Base-by-base conservation (phyloP, 2,329 filamentous ascomycete genomes). In the Cucurbitaria berberidis region DNA sequence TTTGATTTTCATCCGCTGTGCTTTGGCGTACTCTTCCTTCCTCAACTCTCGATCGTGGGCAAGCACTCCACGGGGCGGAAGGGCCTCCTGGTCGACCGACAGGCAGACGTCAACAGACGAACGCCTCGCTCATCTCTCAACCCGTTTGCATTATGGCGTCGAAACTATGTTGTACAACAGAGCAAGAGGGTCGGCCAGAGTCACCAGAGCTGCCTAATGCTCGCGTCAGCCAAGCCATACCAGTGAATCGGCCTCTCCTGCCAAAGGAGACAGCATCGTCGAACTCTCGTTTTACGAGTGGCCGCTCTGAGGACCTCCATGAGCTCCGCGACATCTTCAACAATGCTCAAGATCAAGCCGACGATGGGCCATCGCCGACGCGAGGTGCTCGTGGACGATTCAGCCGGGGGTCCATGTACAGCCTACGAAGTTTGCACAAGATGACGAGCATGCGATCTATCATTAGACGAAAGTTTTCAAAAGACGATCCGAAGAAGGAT, bases 241-340 rank as follows among this genome's bases (percentile, higher is more conserved):
- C 70, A 8, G 63, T 63, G 7, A 66, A 58, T 30, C 64, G 53
- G 29, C 69, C 69, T 44, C 59, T 70, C 1, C 48, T 73, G n/a
- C 52, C 58, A 2, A 59, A 62, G 19, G 42, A 36, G 4, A 16
- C 45, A 10, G 48, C 34, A 24, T 72, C 70, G 3, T 53, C 55
- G 15, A 59, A 53, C 48, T 71, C 69, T 11, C 63, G 55, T 21
- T 69, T 69, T 53, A 73, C 68, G 22, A 74, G 66, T 49, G 59
- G 64, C 24, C 63, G 58, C 19, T 68, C 67, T 7, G 67, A 70
- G 24, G 70, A 74, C 8, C 55, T 74, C 6, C 60, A 68, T 27
- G 70, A 74, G 47, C 60, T 75, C 9, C 68, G 60, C 5, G 62
- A 70, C 13, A 72, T 74, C 36, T 74, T 75, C 52, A 51, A 69